A percentile compares a stretch with the other conserved stretches of the same genome.
These are phyloP conservation scores for Pseudofabraea citricarpa DNA, from an alignment of 2,329 filamentous ascomycete species.

Conservation along the genomic window DNA sequence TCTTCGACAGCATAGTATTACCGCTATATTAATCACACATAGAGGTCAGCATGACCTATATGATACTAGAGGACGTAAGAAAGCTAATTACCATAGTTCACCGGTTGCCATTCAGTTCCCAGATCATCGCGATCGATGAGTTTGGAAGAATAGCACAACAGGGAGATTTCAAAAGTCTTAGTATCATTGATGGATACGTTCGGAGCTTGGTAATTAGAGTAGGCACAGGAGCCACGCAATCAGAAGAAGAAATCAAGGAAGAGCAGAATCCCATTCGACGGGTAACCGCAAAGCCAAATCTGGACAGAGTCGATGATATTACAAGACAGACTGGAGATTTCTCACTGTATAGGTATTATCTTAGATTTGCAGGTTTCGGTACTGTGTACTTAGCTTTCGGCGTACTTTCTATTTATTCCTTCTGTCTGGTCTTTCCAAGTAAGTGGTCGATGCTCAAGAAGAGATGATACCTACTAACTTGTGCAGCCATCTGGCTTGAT, in stretches of 20 bases:
- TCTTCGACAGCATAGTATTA: constrained; percentile 22
- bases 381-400: constrained; percentile 7
- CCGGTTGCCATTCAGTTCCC: constrained; percentile 14
- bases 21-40: constrained; percentile 33
- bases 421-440: constrained; percentile 12
- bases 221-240: constrained; percentile 1
- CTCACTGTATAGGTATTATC: constrained; percentile 14
- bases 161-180: constrained; percentile 13
- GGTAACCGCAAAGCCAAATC: not conserved
- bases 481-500: not conserved
- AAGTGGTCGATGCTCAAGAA: constrained; percentile 5
- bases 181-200: constrained; percentile 13
- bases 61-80: not conserved
- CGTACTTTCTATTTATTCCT: constrained; percentile 9
- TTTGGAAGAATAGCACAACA: not conserved
- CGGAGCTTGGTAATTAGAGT: constrained; percentile 8
- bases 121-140: constrained; percentile 8
- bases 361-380: constrained; percentile 9
- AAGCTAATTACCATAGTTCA: constrained; percentile 1
- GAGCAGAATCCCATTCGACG: not conserved
- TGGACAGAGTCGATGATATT: constrained; percentile 3
- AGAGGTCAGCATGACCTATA: not conserved
- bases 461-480: not conserved
- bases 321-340: constrained; percentile 13
- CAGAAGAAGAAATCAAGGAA: not conserved